Evolutionary conservation across 768 basidiomycete species (phyloP), one percentile per base, ranked within the genome.

Genomic region (Favolaschia claudopus): DNA sequence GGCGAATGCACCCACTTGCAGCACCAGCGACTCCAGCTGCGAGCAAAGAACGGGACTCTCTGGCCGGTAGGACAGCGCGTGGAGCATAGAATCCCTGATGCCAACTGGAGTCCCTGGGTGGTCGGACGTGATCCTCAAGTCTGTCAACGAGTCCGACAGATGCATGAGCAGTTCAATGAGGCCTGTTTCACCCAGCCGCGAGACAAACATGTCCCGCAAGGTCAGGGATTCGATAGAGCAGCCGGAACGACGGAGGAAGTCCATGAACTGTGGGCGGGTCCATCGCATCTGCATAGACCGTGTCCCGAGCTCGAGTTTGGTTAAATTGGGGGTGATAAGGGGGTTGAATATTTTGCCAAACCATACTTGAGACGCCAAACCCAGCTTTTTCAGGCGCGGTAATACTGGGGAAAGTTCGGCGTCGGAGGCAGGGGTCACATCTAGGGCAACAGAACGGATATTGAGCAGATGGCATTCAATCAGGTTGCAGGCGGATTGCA

Each of bases 231-330:
- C 42, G 42, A 62, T 46, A 24, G 54, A 33, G 14, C 55, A 56
- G 22, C 17, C 2, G 24, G 60, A 62, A 37, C 60, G 54, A n/a
- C 45, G 48, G 13, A 62, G 55, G 45, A 62, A 62, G 4, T 42
- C 55, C 54, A 62, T 57, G 32, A 62, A 57, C 10, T 57, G 54
- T 24, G 31, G 3, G 31, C 57, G 60, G 45, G 51, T 39, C 60
- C 60, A 62, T 14, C 37, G 50, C 60, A 62, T 62, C 24, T 52
- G 55, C 7, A 49, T 56, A 0, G 60, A 56, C n/a, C 60, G 55
- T 4, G 60, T 62, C 33, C 33, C 49, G 33, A 62, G 42, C 55
- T 57, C 60, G 31, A 62, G 19, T 17, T 27, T 40, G 12, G 28
- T 49, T n/a, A 62, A 45, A 31, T 47, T 22, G 14, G 60, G 48